Percentiles rank a stretch among this genome's conserved stretches.
Conservation (phyloP, 2,329 filamentous ascomycete genomes). For the Metarhizium humberi region DNA sequence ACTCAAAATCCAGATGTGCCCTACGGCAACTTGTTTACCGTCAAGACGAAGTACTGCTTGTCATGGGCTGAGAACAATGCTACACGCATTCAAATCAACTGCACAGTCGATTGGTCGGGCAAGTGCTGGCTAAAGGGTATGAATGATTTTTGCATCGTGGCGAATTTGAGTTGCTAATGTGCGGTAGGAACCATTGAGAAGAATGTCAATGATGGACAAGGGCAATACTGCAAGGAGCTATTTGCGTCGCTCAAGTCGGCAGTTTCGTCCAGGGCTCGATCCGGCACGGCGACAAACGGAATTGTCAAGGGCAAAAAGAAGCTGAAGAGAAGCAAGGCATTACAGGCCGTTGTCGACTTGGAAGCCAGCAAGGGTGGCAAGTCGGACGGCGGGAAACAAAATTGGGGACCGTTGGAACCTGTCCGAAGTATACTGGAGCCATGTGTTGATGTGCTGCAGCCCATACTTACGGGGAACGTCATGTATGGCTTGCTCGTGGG, state of each 20-base stretch:
- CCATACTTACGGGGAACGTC: conserved; percentile 67
- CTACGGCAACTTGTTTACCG: conserved; percentile 80
- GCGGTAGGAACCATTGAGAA: conserved; percentile 82
- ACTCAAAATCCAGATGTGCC: conserved; percentile 94
- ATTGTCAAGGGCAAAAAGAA: conserved; percentile 53
- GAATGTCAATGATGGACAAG: conserved; percentile 84
- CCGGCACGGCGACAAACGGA: conserved; percentile 34
- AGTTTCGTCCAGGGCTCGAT: conserved; percentile 55
- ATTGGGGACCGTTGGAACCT: conserved; percentile 80
- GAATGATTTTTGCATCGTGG: conserved; percentile 12
- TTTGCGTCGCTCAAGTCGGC: conserved; percentile 64
- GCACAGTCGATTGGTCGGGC: conserved; percentile 88
- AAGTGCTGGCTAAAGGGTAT: conserved; percentile 97
- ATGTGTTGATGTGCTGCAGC: conserved; percentile 56
- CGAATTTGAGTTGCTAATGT: conserved; percentile 17
- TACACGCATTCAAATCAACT: conserved; percentile 80
- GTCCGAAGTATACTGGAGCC: conserved; percentile 62
- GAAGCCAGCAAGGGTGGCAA: conserved; percentile 28
- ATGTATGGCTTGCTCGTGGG: conserved; percentile 67
- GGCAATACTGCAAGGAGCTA: conserved; percentile 71
- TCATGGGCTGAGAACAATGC: conserved; percentile 83
- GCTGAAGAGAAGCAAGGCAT: conserved; percentile 41
- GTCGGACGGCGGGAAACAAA: conserved; percentile 33
- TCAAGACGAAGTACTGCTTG: conserved; percentile 91
- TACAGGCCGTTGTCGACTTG: conserved; percentile 32